phyloP scores from a whole-genome alignment of 352 stramenopile genomes.

The Pythium inflatum region DNA sequence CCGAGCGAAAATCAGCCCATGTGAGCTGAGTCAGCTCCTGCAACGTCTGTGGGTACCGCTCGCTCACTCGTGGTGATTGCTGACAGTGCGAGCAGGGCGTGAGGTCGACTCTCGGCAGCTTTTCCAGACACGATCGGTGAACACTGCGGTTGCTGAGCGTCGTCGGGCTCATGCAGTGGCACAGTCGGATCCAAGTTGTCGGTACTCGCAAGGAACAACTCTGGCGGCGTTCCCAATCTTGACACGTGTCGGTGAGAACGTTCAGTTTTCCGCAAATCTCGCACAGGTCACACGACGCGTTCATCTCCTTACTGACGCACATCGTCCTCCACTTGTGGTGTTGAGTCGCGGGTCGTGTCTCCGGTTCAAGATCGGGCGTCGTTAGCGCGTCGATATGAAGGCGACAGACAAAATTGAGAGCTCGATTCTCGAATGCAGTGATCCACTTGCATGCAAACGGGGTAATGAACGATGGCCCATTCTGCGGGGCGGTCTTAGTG shows the following conservation, averaged over 20 bases:
- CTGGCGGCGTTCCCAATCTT: slow-evolving; percentile 40
- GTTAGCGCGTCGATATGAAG: slow-evolving; percentile 5
- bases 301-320: slow-evolving; percentile 32
- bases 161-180: slow-evolving; percentile 40
- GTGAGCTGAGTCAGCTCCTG: slow-evolving; percentile 39
- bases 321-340: slow-evolving; percentile 38
- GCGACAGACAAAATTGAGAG: slow-evolving; percentile 27
- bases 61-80: neutral
- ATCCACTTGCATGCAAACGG: slow-evolving; percentile 28
- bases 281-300: slow-evolving; percentile 44
- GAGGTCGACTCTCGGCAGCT: neutral
- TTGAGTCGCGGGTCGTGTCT: neutral
- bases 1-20: slow-evolving; percentile 38
- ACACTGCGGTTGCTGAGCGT: slow-evolving; percentile 32
- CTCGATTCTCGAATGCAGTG: slow-evolving; percentile 21
- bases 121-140: slow-evolving; percentile 47
- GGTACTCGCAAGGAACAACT: slow-evolving; percentile 35
- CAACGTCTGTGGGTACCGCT: slow-evolving; percentile 34
- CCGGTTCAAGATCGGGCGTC: neutral
- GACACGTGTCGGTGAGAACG: slow-evolving; percentile 29
- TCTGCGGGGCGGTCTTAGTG: neutral
- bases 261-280: slow-evolving; percentile 41
- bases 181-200: slow-evolving; percentile 52
- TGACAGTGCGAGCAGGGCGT: slow-evolving; percentile 28
- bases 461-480: slow-evolving; percentile 1